Evolutionary conservation across 176 grass and related monocot genomes (phyloP), one percentile per base, ranked within the genome.

Genomic region (Ananas comosus): DNA sequence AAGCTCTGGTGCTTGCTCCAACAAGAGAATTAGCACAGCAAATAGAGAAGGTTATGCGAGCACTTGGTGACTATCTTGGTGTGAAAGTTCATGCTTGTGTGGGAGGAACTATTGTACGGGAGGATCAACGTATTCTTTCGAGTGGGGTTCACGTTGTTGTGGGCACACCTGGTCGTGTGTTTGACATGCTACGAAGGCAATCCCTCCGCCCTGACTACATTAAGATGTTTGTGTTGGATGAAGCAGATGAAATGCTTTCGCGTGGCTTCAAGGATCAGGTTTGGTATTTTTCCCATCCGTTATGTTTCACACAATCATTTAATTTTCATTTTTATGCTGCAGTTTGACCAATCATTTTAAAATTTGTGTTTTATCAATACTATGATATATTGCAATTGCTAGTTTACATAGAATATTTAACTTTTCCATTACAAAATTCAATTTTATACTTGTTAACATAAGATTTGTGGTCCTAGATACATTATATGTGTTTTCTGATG

Each of bases 201-300:
- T 67, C 65, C 48, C 65, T 67, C 12, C 65, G 13, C 65, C 65
- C 29, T 67, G 65, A 67, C 65, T 3, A 67, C 12, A 67, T 67
- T 67, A 67, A 10, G 65, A 48, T 66, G 28, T 66, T 66, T 11
- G 64, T 66, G 28, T 33, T 66, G 28, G 64, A 66, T 66, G 64
- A 66, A 66, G 64, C 64, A 66, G 64, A 66, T 66, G 64, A 66
- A 66, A 66, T 66, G 64, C 28, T 66, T 27, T 66, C 64, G 42
- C 64, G 64, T 47, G 64, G 64, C 29, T 66, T 66, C 64, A 66
- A 66, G 64, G 64, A 66, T 66, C 64, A 66, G 64, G 64, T 66
- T 66, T 3, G 12, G 9, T 48, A 11, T 66, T 23, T 66, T 23
- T 29, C 64, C 25, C 11, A 14, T 66, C 64, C 28, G 33, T 33